Base-by-base conservation (phyloP, 2,329 filamentous ascomycete genomes). In the Grosmannia penicillata region DNA sequence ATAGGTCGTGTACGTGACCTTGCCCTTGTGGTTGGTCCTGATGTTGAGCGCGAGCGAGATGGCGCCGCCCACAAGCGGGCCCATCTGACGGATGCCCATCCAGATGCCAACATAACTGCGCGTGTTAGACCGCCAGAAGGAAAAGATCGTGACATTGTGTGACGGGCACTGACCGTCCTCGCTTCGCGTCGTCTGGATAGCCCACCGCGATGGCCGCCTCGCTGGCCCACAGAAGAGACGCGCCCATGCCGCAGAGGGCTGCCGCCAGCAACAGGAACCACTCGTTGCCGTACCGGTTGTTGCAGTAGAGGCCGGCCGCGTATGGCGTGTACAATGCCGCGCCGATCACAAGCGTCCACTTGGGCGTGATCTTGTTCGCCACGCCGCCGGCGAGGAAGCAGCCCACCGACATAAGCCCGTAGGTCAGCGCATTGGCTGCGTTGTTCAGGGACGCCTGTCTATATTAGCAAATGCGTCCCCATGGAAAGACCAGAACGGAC, bases 181-280 rank as follows among this genome's bases (percentile, higher is more conserved):
- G 19, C 10, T 37, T 37, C 10, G 17, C 36, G 7, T 17, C n/a
- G 21, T 31, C 27, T 19, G 31, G 37, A n/a, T 34, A 39, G 18
- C 37, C 37, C 8, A 39, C 29, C 2, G 23, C 31, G 13, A 39
- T 34, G 26, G 31, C 37, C 10, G 37, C 37, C 19, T 39, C 37
- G 22, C 29, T 33, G 9, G 37, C 37, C 37, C 37, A 34, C 18
- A 39, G 29, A 6, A 39, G 24, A 18, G 29, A 33, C 13, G 31
- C 37, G 6, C 23, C 30, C 8, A 39, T 29, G 14, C 37, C 37
- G 21, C 37, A 39, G 19, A 39, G 19, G 19, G 31, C 24, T 3
- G 29, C 29, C 3, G 19, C 37, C 17, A 39, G 23, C n/a, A 39
- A 24, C 11, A 39, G 37, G 15, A 39, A 34, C 37, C 37, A 34